A percentile compares a stretch with the other conserved stretches of the same genome.
These are phyloP conservation scores for Russula sp. DNA, from an alignment of 768 basidiomycete genomes.

Conservation along the genomic window DNA sequence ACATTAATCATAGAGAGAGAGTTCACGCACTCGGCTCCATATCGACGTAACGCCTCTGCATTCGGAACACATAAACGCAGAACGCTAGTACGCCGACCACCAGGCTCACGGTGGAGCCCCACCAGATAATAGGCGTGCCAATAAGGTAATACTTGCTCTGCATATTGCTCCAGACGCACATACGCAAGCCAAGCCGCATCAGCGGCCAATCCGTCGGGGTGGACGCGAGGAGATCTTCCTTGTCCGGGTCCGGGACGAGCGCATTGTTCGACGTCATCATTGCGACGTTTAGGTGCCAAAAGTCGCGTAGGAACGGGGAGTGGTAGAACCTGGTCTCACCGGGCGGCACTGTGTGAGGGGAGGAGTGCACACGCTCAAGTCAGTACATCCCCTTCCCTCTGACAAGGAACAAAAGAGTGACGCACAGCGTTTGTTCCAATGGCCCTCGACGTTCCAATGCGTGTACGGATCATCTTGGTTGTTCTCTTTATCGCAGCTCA, in stretches of 20 bases:
- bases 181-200: conserved; percentile 80
- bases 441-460: conserved; percentile 97
- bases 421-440: conserved; percentile 92
- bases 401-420: conserved; percentile 22
- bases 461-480: conserved; percentile 75
- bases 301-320: conserved; percentile 93
- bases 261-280: conserved; percentile 99
- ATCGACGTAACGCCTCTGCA: conserved; percentile 85
- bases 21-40: conserved; percentile 70
- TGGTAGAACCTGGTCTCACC: conserved; percentile 78
- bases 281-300: conserved; percentile 97
- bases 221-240: conserved; percentile 95
- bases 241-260: conserved; percentile 93
- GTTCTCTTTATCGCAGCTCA: conserved; percentile 87
- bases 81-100: conserved; percentile 43
- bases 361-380: background rate
- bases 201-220: conserved; percentile 92
- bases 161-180: conserved; percentile 92
- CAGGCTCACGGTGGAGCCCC: conserved; percentile 69
- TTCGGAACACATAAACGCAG: conserved; percentile 67
- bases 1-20: background rate
- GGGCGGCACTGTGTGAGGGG: conserved; percentile 55
- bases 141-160: conserved; percentile 91
- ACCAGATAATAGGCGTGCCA: conserved; percentile 91
- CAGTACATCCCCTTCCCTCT: background rate